phyloP scores from a whole-genome alignment of 2,329 filamentous ascomycete genomes.

The Pseudogymnoascus sp. region DNA sequence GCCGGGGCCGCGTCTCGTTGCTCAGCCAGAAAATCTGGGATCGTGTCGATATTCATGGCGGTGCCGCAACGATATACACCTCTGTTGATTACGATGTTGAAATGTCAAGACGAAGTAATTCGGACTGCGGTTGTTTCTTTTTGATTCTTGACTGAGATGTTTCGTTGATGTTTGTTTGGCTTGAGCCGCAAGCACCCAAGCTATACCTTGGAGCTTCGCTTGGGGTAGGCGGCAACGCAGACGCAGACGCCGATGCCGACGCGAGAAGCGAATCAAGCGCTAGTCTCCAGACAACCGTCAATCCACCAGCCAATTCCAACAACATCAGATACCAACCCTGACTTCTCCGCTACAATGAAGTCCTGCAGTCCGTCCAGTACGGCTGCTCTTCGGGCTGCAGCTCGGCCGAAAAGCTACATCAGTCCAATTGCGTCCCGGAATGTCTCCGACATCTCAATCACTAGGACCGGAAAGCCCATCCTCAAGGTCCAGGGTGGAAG shows the following conservation, averaged over 20 bases:
- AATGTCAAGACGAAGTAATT: background rate
- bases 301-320: conserved; percentile 1
- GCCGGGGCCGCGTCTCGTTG: conserved; percentile 83
- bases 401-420: conserved; percentile 41
- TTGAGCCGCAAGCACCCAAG: conserved; percentile 3
- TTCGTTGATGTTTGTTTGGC: conserved; percentile 7
- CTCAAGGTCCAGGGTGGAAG: conserved; percentile 82
- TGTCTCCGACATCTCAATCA: conserved; percentile 81
- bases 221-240: conserved; percentile 3
- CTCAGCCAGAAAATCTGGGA: conserved; percentile 84
- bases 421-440: conserved; percentile 41
- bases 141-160: background rate
- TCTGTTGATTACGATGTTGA: background rate
- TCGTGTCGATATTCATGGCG: conserved; percentile 75
- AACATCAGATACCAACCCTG: conserved; percentile 1
- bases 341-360: conserved; percentile 28
- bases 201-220: conserved; percentile 10
- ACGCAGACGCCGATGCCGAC: conserved; percentile 6
- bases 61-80: conserved; percentile 9
- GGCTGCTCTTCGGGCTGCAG: conserved; percentile 48
- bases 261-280: conserved; percentile 9
- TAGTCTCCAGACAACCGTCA: conserved; percentile 8
- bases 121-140: background rate
- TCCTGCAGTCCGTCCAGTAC: conserved; percentile 37
- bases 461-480: conserved; percentile 92